A percentile compares a stretch with the other conserved stretches of the same genome.
Conservation (phyloP, 2,329 filamentous ascomycete genomes). For the Akanthomyces uredinophilus region DNA sequence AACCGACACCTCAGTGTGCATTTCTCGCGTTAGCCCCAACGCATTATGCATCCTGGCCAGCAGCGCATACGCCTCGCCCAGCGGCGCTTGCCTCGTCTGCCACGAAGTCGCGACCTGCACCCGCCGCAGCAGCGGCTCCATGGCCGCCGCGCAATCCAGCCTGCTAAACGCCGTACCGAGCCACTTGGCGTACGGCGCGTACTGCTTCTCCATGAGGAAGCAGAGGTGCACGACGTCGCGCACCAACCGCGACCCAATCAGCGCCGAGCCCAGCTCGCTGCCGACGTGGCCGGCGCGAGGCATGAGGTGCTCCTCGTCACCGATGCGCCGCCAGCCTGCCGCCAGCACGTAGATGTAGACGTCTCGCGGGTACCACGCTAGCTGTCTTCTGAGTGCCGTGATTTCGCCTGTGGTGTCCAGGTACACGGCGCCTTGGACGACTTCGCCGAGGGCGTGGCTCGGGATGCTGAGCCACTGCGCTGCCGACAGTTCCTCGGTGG, state of each 20-base stretch:
- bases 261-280: slow-evolving; percentile 8
- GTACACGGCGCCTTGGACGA: neutral
- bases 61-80: neutral
- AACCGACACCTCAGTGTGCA: neutral
- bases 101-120: neutral
- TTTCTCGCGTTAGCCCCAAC: neutral
- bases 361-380: slow-evolving; percentile 6
- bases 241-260: slow-evolving; percentile 4
- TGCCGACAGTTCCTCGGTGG: neutral
- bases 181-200: slow-evolving; percentile 13
- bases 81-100: slow-evolving; percentile 2
- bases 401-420: neutral
- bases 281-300: slow-evolving; percentile 5
- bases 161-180: neutral
- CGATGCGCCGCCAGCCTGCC: slow-evolving; percentile 8
- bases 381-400: neutral
- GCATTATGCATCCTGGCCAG: slow-evolving; percentile 10
- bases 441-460: neutral
- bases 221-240: slow-evolving; percentile 8
- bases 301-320: slow-evolving; percentile 9
- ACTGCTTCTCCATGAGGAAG: slow-evolving; percentile 7
- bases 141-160: neutral
- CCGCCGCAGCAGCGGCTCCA: slow-evolving; percentile 3
- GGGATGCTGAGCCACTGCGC: slow-evolving; percentile 7
- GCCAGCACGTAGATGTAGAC: slow-evolving; percentile 7